Conservation (phyloP, 208 protist genomes). For the Ichthyophonus hoferi region DNA sequence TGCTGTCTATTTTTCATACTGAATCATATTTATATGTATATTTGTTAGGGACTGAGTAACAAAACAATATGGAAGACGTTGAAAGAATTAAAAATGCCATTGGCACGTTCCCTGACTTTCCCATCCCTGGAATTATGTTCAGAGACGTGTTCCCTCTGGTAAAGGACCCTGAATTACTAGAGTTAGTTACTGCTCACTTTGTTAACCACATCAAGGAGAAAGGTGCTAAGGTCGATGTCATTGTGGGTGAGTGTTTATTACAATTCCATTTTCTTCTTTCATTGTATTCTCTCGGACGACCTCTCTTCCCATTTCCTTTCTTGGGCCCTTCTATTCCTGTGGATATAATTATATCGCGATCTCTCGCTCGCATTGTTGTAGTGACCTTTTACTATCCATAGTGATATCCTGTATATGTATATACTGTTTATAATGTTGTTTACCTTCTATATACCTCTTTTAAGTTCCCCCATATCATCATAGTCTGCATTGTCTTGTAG, state of each 20-base stretch:
- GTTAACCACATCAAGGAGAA: background rate
- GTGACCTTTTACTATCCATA: no score
- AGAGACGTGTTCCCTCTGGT: constrained; percentile 41
- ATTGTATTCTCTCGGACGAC: background rate
- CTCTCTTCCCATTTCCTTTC: background rate
- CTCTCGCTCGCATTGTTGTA: no score
- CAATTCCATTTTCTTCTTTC: background rate
- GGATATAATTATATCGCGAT: no score
- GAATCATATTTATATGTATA: no score
- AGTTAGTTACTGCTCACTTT: constrained; percentile 21
- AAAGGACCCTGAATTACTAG: constrained; percentile 18
- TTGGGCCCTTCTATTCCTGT: no score
- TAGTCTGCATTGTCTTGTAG: no score
- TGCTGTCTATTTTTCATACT: no score
- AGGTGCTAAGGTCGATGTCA: constrained; percentile 24
- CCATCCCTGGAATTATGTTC: constrained; percentile 40
- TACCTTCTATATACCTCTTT: no score
- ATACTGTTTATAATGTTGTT: no score
- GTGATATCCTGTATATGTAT: no score
- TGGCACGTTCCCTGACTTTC: constrained; percentile 22
- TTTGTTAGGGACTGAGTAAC: no score
- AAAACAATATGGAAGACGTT: constrained; percentile 25
- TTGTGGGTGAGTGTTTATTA: constrained; percentile 36
- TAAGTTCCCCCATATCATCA: no score
- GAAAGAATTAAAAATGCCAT: constrained; percentile 21